Base-by-base conservation (phyloP, 331 rosid genomes). In the Arachis monticola region DNA sequence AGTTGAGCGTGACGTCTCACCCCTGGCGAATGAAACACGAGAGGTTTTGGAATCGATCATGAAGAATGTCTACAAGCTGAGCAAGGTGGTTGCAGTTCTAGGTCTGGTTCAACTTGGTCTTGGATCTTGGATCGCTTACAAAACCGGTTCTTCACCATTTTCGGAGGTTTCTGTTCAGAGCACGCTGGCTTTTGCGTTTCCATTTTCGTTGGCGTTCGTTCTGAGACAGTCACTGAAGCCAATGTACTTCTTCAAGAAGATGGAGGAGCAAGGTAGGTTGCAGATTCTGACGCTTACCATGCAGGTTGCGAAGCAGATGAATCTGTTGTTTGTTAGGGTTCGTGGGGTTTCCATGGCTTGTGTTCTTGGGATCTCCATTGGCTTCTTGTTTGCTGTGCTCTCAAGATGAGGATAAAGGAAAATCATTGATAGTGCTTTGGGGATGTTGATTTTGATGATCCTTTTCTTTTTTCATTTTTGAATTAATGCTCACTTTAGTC, bases 251-350 rank as follows among this genome's bases (percentile, higher is more conserved):
- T 92, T 91, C 44, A 92, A 75, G 95, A 92, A 87, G 76, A 94
- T 91, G 96, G 99, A 94, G 71, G 92, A 86, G 76, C 93, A 84
- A 72, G 95, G 96, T 35, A 85, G 99, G 90, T 69, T 94, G 86
- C 99, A 92, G 92, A 90, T 94, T 67, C 59, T 94, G 59, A 94
- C 99, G 4, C 88, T 87, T 10, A 64, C 87, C 3, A 87, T 92
- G 3, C 99, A 94, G 59, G 80, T 78, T 48, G 86, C 85, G 0
- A 94, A 94, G 84, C 91, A 82, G 64, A 46, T 94, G 82, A 83
- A 92, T 74, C 10, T 74, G 1, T 73, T 94, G 50, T 92, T 92
- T 13, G 83, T 79, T 57, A 60, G 96, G 35, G 42, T 81, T 58
- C 87, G 90, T 6, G 94, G 73, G 10, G 83, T 87, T 69, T 84